These are phyloP conservation scores for Eimeria sp. DNA, from an alignment of 169 alveolate species.

Conservation along the genomic window DNA sequence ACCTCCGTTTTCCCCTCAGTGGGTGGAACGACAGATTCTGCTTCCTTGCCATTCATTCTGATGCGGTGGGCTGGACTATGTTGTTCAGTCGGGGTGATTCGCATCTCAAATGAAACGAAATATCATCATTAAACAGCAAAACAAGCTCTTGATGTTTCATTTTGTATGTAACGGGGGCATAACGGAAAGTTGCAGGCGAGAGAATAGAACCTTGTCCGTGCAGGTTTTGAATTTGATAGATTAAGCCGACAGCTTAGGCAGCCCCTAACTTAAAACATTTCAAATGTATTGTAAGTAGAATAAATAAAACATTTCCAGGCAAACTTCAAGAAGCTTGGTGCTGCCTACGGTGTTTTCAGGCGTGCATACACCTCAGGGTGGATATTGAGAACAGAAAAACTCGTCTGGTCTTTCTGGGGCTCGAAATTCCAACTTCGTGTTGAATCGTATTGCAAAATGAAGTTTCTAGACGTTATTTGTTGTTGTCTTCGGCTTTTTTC, in stretches of 20 bases:
- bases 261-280: background rate
- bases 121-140: too few species aligned
- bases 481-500: background rate
- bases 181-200: background rate
- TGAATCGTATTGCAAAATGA: background rate
- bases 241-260: background rate
- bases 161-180: background rate
- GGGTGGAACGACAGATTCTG: background rate
- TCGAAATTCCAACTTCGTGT: background rate
- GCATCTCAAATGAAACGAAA: background rate
- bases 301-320: background rate
- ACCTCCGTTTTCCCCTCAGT: background rate
- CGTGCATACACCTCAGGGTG: background rate
- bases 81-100: background rate
- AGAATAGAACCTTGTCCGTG: background rate
- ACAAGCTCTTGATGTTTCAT: background rate
- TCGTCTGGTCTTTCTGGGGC: background rate
- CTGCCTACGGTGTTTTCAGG: background rate
- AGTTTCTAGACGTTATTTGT: background rate
- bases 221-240: background rate
- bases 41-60: background rate
- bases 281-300: background rate
- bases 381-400: background rate
- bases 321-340: background rate
- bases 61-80: background rate